These are phyloP conservation scores for Dothideomycetes sp. DNA, from an alignment of 2,329 filamentous ascomycete genomes.

Conservation along the genomic window DNA sequence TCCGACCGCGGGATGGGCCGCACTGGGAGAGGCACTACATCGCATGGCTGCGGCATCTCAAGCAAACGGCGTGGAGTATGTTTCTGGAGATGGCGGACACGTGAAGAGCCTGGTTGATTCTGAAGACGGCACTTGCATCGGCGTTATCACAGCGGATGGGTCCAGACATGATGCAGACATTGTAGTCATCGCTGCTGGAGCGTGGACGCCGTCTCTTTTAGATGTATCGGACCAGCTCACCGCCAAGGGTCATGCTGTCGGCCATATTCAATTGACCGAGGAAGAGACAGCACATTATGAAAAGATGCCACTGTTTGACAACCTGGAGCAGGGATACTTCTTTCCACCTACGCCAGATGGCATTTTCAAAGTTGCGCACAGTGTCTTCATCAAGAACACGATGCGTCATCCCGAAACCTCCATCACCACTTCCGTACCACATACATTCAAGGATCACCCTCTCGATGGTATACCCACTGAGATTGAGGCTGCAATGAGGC, in stretches of 20 bases:
- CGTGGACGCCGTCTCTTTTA: conserved; percentile 37
- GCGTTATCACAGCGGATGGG: conserved; percentile 33
- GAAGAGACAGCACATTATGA: conserved; percentile 35
- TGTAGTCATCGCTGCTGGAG: conserved; percentile 41
- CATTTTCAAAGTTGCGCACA: conserved; percentile 31
- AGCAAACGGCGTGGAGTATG: conserved; percentile 30
- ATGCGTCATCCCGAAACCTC: conserved; percentile 31
- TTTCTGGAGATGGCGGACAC: conserved; percentile 30
- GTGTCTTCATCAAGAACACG: background rate
- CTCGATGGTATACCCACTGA: conserved; percentile 1
- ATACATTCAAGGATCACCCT: background rate
- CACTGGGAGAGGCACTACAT: background rate
- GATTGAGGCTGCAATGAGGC: background rate
- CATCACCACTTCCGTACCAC: conserved; percentile 21
- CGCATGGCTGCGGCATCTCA: background rate
- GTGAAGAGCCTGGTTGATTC: conserved; percentile 26
- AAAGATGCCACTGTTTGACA: conserved; percentile 38
- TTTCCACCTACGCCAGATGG: conserved; percentile 34
- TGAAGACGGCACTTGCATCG: conserved; percentile 24
- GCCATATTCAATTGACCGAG: conserved; percentile 36
- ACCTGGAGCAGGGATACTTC: conserved; percentile 38
- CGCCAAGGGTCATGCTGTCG: conserved; percentile 43
- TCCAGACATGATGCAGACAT: conserved; percentile 28
- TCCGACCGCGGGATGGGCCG: conserved; percentile 40
- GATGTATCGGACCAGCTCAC: conserved; percentile 37